These are phyloP conservation scores for Citrullus mucosospermus DNA, from an alignment of 306 rosid genomes.

Conservation along the genomic window DNA sequence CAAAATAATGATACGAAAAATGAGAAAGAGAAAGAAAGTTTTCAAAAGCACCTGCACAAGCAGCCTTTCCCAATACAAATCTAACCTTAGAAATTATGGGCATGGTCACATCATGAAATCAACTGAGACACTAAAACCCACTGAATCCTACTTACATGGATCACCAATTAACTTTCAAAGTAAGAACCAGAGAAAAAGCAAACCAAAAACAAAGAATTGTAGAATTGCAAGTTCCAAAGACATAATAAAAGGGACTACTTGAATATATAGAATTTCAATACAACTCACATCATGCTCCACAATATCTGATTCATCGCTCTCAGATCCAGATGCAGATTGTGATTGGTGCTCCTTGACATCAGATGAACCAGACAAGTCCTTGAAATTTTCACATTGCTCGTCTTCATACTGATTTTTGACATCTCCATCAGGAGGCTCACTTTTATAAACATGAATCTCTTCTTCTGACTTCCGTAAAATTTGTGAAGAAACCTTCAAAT, in stretches of 20 bases:
- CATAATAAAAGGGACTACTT: neutral
- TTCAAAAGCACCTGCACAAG: neutral
- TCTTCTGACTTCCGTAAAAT: constrained; percentile 29
- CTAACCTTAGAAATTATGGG: neutral
- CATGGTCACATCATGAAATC: neutral
- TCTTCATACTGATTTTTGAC: constrained; percentile 22
- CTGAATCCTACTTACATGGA: neutral
- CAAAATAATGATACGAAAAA: neutral
- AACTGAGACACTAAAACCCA: neutral
- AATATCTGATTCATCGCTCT: constrained; percentile 75
- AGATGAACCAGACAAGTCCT: constrained; percentile 26
- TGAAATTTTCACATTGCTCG: constrained; percentile 26
- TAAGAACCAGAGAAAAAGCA: neutral
- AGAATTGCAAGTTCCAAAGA: neutral
- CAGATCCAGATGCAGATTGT: constrained; percentile 40
- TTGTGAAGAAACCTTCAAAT: constrained; percentile 20
- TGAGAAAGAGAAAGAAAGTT: neutral
- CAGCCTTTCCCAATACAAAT: neutral
- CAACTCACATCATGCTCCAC: constrained; percentile 85
- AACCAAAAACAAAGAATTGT: neutral
- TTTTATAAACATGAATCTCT: constrained; percentile 24
- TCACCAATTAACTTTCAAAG: neutral
- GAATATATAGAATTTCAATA: neutral
- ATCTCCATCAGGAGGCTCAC: constrained; percentile 23
- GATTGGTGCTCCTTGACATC: constrained; percentile 30